Base-by-base conservation (phyloP, 2,329 filamentous ascomycete genomes). In the Ceratocystiopsis brevicomis region DNA sequence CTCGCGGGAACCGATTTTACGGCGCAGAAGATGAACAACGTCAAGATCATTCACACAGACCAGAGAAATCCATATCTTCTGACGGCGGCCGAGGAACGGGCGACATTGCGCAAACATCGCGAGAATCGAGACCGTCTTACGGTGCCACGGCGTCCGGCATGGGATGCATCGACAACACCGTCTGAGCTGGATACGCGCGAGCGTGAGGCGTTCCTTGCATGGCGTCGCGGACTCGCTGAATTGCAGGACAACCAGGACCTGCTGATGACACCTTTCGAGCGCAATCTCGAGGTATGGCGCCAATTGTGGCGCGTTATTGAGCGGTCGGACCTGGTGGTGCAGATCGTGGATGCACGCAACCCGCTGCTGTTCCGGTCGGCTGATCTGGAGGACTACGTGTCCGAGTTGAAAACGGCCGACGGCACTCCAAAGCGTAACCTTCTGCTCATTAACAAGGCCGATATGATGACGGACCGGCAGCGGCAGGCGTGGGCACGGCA, bases 221-320 rank as follows among this genome's bases (percentile, higher is more conserved):
- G 90, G 90, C 71, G 90, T 53, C 71, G 90, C 56, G 86, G 86
- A 0, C 64, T 98, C 45, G 90, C 92, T 0, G 87, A 96, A 59
- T 63, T 98, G 43, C 84, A 95, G 56, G 88, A 98, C 64, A 85
- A 82, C 54, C 79, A 95, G 46, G 90, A 98, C 58, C 63, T 98
- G 44, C 71, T 98, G 44, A 87, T 98, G 84, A 98, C 90, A 0
- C 90, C 90, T 0, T 98, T 98, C 55, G 90, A 98, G 68, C 75
- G 90, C 47, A 98, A 98, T 57, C 57, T 98, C 48, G 92, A 98
- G 56, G 90, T 98, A 25, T 98, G 90, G 90, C 77, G 90, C 57
- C 90, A 98, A 61, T 58, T 98, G 53, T 98, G 90, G 90, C 76
- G 90, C 63, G 90, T 98, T 46, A 95, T 98, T 54, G 90, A 98